Evolutionary conservation across 2,329 filamentous ascomycete genomes (phyloP), one percentile per base, ranked within the genome.

Genomic region (Ceratocystis papillata): DNA sequence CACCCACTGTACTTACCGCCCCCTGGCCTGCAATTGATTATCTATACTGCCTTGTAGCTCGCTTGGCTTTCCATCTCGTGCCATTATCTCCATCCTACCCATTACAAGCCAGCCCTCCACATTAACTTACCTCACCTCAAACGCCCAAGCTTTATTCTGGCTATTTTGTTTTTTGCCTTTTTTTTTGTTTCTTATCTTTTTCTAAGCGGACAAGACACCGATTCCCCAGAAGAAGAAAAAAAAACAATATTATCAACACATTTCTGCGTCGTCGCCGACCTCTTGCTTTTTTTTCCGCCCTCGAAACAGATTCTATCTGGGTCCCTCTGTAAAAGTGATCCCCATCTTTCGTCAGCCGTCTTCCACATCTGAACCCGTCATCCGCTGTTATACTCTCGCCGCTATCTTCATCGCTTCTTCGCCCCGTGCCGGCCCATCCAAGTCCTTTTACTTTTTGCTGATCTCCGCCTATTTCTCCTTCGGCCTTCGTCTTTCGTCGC

Each of bases 401-500:
- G 22, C 25, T 17, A 30, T 22, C 46, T 63, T 53, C 33, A 7
- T 12, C 53, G 46, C 37, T 33, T 57, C 37, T 20, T 57, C 33
- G 61, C 50, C 63, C 17, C 33, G 17, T 15, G 53, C 17, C 48
- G 5, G 2, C n/a, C 37, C 6, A 28, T 28, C 15, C 17, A 46
- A 6, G 10, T 7, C 12, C 30, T 60, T 20, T 37, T 30, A 20
- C 20, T 25, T 20, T 55, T 25, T 41, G 30, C 7, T 3, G 17
- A 28, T 17, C 12, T 33, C 28, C 37, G 37, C 37, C 37, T 22
- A 30, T 59, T 46, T 57, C 20, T 12, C 17, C 61, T 63, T 48
- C 41, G n/a, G 15, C 50, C 50, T 50, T 7, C 7, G 6, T 37
- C 53, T 60, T 59, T 10, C 53, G 41, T 69, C 70, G 71, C 70